Conservation (phyloP, 2,329 filamentous ascomycete genomes). For the Bipolaris zeicola region DNA sequence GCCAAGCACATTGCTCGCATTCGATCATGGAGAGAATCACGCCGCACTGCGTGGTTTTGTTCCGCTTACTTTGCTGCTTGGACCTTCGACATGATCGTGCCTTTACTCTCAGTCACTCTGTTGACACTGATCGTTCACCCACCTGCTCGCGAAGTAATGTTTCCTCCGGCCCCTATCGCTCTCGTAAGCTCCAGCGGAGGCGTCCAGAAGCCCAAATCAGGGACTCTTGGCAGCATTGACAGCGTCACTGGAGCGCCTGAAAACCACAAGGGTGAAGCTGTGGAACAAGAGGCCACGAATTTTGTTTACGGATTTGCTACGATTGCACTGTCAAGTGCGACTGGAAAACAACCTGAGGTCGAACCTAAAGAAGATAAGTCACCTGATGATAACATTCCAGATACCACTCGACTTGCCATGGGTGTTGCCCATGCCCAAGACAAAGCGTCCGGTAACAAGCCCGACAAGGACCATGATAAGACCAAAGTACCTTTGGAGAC, state of each 20-base stretch:
- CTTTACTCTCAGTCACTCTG: slow-evolving; percentile 62
- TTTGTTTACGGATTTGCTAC: slow-evolving; percentile 76
- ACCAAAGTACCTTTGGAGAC: slow-evolving; percentile 79
- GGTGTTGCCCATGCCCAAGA: slow-evolving; percentile 61
- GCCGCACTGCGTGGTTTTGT: slow-evolving; percentile 70
- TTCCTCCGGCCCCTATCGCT: slow-evolving; percentile 77
- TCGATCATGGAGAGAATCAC: slow-evolving; percentile 77
- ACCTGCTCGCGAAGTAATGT: slow-evolving; percentile 65
- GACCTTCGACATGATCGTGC: slow-evolving; percentile 72
- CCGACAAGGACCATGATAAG: slow-evolving; percentile 67
- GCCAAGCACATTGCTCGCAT: slow-evolving; percentile 77
- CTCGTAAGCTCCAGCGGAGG: slow-evolving; percentile 73
- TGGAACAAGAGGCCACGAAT: slow-evolving; percentile 81
- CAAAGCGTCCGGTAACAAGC: slow-evolving; percentile 58
- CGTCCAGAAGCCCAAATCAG: slow-evolving; percentile 76
- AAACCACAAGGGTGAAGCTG: slow-evolving; percentile 80
- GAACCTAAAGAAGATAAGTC: slow-evolving; percentile 57
- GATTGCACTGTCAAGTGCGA: slow-evolving; percentile 74
- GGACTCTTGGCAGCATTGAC: slow-evolving; percentile 75
- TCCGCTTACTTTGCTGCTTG: slow-evolving; percentile 69
- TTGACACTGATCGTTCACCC: slow-evolving; percentile 71
- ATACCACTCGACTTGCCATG: slow-evolving; percentile 63
- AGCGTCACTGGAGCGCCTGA: slow-evolving; percentile 82
- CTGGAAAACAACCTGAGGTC: slow-evolving; percentile 74
- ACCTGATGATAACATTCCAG: slow-evolving; percentile 62